Evolutionary conservation across 345 rosid genomes (phyloP), one percentile per base, ranked within the genome.

Genomic region (Garcia nutans): DNA sequence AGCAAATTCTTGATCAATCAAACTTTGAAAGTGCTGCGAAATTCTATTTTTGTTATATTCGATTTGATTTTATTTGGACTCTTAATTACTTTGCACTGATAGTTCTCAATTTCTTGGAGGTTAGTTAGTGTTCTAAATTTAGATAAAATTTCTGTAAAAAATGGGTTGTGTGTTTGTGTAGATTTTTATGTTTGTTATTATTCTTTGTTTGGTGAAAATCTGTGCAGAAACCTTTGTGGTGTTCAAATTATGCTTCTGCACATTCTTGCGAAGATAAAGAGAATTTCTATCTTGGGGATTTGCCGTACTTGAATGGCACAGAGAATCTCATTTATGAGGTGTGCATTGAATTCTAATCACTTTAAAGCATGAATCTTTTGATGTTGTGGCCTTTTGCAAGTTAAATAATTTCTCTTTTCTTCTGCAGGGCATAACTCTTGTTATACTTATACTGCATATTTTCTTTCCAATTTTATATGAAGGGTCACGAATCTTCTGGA

Each of bases 181-280:
- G 6, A 37, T 37, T 6, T 37, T 37, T 37, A 37, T 37, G 7
- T 42, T 67, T 45, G n/a, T 72, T 73, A 37, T 71, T 8, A 76
- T 68, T 75, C 24, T 71, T 76, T 24, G 42, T 64, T 73, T 63
- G 55, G 65, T 70, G 47, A 13, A 28, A 28, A 64, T 65, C 74
- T 67, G 62, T 85, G 82, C 85, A 95, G 99, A 89, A 91, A 89
- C 98, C 99, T 59, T 72, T 96, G 75, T 96, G 98, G 98, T 96
- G 99, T 74, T 78, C 78, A 31, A 85, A 78, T 10, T 52, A 54
- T 62, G 68, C 41, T 37, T 37, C 87, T 75, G 74, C 79, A 28
- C 76, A 89, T 76, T 77, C 94, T 71, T 96, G 99, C 83, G 77
- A 75, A 50, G 92, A 91, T 71, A 88, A 94, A 66, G 93, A 85